These are phyloP conservation scores for Podospora anserina DNA, from an alignment of 495 filamentous ascomycete genomes.

Conservation along the genomic window DNA sequence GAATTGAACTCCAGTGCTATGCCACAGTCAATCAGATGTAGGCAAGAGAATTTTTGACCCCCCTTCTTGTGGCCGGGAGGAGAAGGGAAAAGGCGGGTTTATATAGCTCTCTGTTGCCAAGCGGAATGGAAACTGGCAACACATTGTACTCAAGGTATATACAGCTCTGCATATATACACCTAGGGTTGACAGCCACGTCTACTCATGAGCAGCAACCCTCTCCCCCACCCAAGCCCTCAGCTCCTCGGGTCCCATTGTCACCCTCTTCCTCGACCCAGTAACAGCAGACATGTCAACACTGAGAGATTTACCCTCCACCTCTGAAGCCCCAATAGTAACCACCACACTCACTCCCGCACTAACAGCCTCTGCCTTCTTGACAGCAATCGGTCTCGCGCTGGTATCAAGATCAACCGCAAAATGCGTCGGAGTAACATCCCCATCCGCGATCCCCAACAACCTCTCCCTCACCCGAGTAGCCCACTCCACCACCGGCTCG, in stretches of 20 bases:
- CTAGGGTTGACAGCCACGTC: background rate
- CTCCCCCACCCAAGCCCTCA: slow-evolving; percentile 34
- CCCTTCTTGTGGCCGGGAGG: too few species aligned
- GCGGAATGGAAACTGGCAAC: too few species aligned
- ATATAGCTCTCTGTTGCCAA: too few species aligned
- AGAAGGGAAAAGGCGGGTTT: too few species aligned
- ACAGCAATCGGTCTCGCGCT: slow-evolving; percentile 57
- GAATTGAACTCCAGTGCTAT: too few species aligned
- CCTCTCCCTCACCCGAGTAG: slow-evolving; percentile 45
- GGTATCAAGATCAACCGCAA: slow-evolving; percentile 71
- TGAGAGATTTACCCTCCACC: slow-evolving; percentile 33
- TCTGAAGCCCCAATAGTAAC: slow-evolving; percentile 67
- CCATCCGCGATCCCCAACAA: slow-evolving; percentile 43
- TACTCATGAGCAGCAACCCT: slow-evolving; percentile 37
- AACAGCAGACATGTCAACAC: slow-evolving; percentile 33
- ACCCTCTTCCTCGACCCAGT: slow-evolving; percentile 11
- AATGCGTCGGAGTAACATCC: slow-evolving; percentile 45
- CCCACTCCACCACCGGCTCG: slow-evolving; percentile 55
- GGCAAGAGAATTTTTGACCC: too few species aligned
- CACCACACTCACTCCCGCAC: slow-evolving; percentile 70
- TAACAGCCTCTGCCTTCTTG: slow-evolving; percentile 71
- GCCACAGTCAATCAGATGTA: too few species aligned
- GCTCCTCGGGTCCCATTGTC: slow-evolving; percentile 36
- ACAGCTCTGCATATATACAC: too few species aligned
- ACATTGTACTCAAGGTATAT: too few species aligned